Conservation (phyloP, 306 rosid genomes). For the Sindora glabra region DNA sequence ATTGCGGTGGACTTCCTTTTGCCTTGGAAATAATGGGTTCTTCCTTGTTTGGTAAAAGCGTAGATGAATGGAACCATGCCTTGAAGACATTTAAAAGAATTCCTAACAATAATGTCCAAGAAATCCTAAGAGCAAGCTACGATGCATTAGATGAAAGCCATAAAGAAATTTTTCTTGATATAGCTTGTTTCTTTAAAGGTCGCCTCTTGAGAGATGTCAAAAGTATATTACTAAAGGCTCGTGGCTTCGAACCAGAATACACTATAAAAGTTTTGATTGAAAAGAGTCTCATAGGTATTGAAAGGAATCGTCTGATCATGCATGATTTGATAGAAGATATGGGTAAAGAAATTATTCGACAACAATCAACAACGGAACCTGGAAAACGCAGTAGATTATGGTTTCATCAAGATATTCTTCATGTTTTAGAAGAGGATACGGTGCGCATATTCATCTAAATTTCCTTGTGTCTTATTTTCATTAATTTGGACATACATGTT, state of each 20-base stretch:
- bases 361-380: not conserved
- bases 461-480: too few relatives aligned
- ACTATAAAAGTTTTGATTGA: too few relatives aligned
- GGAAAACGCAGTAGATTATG: conserved; percentile 13
- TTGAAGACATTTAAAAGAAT: not conserved
- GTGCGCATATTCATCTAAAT: not conserved
- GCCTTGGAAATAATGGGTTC: too few relatives aligned
- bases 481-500: too few relatives aligned
- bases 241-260: too few relatives aligned
- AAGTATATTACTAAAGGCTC: too few relatives aligned
- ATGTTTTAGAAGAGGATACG: not conserved
- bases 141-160: not conserved
- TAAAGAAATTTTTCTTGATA: not conserved
- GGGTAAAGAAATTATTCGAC: not conserved
- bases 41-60: not conserved
- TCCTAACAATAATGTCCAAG: not conserved
- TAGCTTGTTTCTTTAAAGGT: not conserved
- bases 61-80: not conserved
- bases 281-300: too few relatives aligned
- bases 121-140: not conserved
- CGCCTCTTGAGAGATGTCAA: too few relatives aligned
- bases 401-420: not conserved
- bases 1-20: too few relatives aligned
- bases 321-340: conserved; percentile 1
- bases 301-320: not conserved